phyloP scores from a whole-genome alignment of 495 filamentous ascomycete species.

The Neurospora sp. region DNA sequence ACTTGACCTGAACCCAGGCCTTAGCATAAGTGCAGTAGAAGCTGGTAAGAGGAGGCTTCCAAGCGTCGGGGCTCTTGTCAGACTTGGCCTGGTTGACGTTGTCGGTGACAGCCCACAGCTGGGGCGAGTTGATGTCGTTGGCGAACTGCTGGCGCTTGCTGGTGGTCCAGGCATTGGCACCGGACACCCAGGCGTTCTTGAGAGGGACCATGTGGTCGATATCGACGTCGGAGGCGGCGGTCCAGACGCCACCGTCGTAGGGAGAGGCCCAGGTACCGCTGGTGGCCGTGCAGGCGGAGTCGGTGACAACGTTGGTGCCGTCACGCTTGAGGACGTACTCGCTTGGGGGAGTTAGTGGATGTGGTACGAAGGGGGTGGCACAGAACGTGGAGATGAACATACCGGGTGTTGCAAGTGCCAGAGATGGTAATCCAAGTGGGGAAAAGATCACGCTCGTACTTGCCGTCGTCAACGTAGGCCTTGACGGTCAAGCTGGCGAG shows the following conservation, averaged over 20 bases:
- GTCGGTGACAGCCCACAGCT: slow-evolving; percentile 65
- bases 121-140: slow-evolving; percentile 61
- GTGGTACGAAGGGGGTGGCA: neutral
- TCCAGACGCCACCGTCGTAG: slow-evolving; percentile 64
- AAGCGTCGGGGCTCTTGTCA: slow-evolving; percentile 57
- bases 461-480: slow-evolving; percentile 39
- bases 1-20: slow-evolving; percentile 64
- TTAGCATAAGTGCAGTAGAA: slow-evolving; percentile 68
- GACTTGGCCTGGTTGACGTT: slow-evolving; percentile 63
- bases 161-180: slow-evolving; percentile 50
- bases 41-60: slow-evolving; percentile 59
- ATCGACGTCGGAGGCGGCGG: slow-evolving; percentile 52
- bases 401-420: slow-evolving; percentile 49
- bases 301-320: slow-evolving; percentile 44
- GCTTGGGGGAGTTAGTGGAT: slow-evolving; percentile 20
- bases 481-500: slow-evolving; percentile 47
- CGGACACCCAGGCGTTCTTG: slow-evolving; percentile 63
- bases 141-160: slow-evolving; percentile 53
- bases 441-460: slow-evolving; percentile 54
- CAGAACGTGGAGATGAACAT: neutral
- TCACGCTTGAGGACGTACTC: slow-evolving; percentile 63
- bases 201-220: slow-evolving; percentile 72
- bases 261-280: slow-evolving; percentile 54
- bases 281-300: slow-evolving; percentile 43
- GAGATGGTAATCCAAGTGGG: slow-evolving; percentile 56